Conservation (phyloP, 169 alveolate species). For the Babesia gibsoni region DNA sequence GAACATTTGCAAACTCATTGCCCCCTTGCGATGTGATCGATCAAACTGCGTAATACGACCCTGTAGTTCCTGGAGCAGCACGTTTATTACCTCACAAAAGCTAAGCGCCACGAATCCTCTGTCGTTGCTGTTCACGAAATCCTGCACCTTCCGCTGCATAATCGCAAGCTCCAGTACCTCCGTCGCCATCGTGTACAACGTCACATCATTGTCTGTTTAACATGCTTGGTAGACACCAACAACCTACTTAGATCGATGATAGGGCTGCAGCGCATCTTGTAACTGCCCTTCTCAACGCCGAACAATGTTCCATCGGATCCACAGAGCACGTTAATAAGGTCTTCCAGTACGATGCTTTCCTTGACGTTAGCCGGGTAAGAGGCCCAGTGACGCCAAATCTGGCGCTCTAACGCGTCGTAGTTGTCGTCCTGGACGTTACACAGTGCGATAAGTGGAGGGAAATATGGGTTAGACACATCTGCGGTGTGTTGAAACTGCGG, state of each 20-base stretch:
- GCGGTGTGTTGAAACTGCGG: slow-evolving; percentile 14
- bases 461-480: neutral
- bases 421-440: neutral
- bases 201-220: slow-evolving; percentile 21
- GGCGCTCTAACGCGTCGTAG: neutral
- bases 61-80: slow-evolving; percentile 58
- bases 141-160: slow-evolving; percentile 34
- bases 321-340: slow-evolving; percentile 46
- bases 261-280: neutral
- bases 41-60: slow-evolving; percentile 42
- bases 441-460: slow-evolving; percentile 34
- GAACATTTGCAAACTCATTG: slow-evolving; percentile 37
- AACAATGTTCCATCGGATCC: slow-evolving; percentile 35
- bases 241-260: slow-evolving; percentile 25
- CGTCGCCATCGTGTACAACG: slow-evolving; percentile 28
- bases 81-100: slow-evolving; percentile 41
- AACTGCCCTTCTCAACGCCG: slow-evolving; percentile 5
- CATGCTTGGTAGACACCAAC: neutral
- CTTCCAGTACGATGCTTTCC: slow-evolving; percentile 40
- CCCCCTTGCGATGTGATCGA: slow-evolving; percentile 19
- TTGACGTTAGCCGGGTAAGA: slow-evolving; percentile 16
- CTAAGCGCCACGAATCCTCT: slow-evolving; percentile 28
- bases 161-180: slow-evolving; percentile 46
- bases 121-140: slow-evolving; percentile 25
- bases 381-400: slow-evolving; percentile 25